Evolutionary conservation across 257 asterid species (phyloP).

Genomic region (Solanum virginianum): DNA sequence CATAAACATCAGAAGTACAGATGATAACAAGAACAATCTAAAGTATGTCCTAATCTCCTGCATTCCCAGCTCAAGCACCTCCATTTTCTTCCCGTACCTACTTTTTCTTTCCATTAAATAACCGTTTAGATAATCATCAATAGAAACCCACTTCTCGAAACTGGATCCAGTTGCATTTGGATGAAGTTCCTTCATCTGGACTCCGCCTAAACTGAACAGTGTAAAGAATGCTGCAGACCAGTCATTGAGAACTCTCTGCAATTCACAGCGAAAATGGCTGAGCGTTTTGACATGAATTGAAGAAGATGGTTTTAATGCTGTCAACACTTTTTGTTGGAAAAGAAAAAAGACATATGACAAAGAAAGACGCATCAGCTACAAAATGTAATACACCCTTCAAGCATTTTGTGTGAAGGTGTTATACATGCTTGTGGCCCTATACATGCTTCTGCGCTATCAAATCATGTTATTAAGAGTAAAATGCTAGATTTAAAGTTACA

Average conservation of each 20-base stretch:
- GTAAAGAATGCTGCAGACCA: conserved; percentile 88
- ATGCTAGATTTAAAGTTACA: not conserved
- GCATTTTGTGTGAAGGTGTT: not conserved
- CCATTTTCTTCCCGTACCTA: conserved; percentile 77
- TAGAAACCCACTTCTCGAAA: conserved; percentile 62
- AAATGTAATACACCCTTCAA: not conserved
- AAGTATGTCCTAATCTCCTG: conserved; percentile 90
- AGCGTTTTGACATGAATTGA: not conserved
- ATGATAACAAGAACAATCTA: conserved; percentile 80
- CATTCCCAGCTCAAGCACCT: conserved; percentile 86
- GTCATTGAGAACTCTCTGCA: conserved; percentile 78
- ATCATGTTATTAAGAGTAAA: not conserved
- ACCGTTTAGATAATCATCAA: conserved; percentile 84
- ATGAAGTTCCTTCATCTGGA: conserved; percentile 53
- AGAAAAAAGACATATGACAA: not conserved
- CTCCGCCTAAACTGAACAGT: conserved; percentile 64
- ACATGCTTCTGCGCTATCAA: not conserved
- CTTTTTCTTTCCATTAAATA: conserved; percentile 75
- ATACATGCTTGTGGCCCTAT: not conserved
- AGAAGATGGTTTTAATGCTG: not conserved
- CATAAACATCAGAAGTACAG: conserved; percentile 86
- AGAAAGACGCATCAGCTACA: not conserved
- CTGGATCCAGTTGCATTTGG: conserved; percentile 34
- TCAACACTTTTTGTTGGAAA: not conserved
- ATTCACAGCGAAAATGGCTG: conserved; percentile 10